Base-by-base conservation (phyloP, 129 eudicot genomes). In the Glebionis coronaria region DNA sequence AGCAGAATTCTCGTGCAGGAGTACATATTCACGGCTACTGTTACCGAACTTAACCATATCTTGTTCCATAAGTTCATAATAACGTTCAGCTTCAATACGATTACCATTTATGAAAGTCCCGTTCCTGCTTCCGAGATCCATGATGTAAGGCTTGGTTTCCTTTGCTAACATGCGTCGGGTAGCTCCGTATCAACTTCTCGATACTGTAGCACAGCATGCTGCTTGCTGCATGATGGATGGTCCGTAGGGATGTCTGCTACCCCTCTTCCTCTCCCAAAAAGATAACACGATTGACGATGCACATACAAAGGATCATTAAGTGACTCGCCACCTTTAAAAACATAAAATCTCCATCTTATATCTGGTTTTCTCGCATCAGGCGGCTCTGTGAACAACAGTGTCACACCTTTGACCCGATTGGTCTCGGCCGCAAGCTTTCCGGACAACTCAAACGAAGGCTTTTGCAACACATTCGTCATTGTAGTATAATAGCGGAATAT, bases 51-150 rank as follows among this genome's bases (percentile, higher is more conserved):
- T 92, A 20, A 88, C 56, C 9, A 96, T 92, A 78, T 88, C 98
- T 69, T 80, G 80, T 44, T 92, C 96, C 61, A 84, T 74, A 61
- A 92, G 96, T 75, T 92, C 96, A 75, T 88, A 88, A 76, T 88
- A 92, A n/a, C 98, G 83, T 72, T 88, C 91, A 59, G 98, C 81
- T 61, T 92, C 98, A 65, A 92, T 80, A 45, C 86, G 83, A 54
- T 82, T 77, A 8, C 88, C 98, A 61, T 92, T 92, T 52, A 92
- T 65, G 70, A 83, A 92, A 52, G 98, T 92, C 58, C 94, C 90
- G 52, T 92, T 92, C 44, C 96, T 92, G 86, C 98, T 92, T 71
- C 98, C 98, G 66, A 92, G 91, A 82, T 92, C 98, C 98, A 92
- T 92, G 66, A 92, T 63, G 72, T 92, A 92, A 56, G 98, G 98